Percentiles rank a stretch among this genome's conserved stretches.
These are phyloP conservation scores for Ophiocordyceps camponoti-floridani DNA, from an alignment of 2,329 filamentous ascomycete species.

Conservation along the genomic window DNA sequence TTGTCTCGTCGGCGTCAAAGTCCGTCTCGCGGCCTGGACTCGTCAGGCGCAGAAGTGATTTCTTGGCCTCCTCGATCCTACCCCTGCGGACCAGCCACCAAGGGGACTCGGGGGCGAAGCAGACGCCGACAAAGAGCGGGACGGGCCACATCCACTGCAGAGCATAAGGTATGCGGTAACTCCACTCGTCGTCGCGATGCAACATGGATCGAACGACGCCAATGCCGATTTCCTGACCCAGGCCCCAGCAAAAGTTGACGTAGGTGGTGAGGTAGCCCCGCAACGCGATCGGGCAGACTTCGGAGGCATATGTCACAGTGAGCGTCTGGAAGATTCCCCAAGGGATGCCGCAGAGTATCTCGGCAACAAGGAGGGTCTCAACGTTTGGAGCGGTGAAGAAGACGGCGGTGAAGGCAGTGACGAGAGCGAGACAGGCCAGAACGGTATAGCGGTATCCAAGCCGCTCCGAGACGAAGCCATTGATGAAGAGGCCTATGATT, in stretches of 20 bases:
- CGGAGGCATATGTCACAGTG: conserved; percentile 48
- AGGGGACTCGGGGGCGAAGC: conserved; percentile 50
- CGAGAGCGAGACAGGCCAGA: conserved; percentile 33
- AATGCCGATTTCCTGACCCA: conserved; percentile 57
- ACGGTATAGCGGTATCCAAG: conserved; percentile 51
- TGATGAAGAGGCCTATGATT: conserved; percentile 48
- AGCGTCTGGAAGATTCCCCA: conserved; percentile 43
- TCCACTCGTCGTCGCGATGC: conserved; percentile 46
- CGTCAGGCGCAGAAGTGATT: conserved; percentile 46
- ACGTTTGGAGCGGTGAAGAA: conserved; percentile 48
- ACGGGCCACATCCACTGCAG: conserved; percentile 67
- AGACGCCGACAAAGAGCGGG: conserved; percentile 46
- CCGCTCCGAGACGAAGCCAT: conserved; percentile 47
- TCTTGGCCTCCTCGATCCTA: conserved; percentile 46
- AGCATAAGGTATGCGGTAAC: conserved; percentile 52
- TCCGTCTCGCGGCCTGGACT: conserved; percentile 44
- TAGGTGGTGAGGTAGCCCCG: conserved; percentile 58
- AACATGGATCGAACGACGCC: conserved; percentile 57
- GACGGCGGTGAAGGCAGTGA: conserved; percentile 41
- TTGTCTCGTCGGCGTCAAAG: conserved; percentile 67
- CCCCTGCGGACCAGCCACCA: conserved; percentile 62
- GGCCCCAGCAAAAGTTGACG: conserved; percentile 61
- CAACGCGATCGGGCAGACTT: conserved; percentile 55
- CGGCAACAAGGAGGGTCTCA: conserved; percentile 37
- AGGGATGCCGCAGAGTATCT: conserved; percentile 45